Evolutionary conservation across 2,329 filamentous ascomycete species (phyloP).

Genomic region (Verticillium dahliae): DNA sequence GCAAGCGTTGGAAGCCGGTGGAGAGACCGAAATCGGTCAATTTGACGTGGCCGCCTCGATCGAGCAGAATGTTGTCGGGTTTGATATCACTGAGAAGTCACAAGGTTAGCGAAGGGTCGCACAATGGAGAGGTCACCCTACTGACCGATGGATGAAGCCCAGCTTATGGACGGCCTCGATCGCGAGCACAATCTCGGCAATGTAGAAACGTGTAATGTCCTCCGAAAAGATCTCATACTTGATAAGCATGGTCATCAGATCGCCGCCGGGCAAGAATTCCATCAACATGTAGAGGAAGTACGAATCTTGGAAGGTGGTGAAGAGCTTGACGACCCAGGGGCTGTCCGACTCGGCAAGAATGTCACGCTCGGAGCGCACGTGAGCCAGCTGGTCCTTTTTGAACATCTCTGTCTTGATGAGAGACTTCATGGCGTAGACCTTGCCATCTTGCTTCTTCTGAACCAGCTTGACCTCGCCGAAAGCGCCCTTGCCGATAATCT

Average conservation of each 20-base stretch:
- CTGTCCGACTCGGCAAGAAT: conserved; percentile 99
- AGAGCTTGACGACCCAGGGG: conserved; percentile 97
- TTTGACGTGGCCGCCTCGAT: conserved; percentile 94
- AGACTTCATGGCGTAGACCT: conserved; percentile 97
- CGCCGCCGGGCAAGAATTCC: conserved; percentile 97
- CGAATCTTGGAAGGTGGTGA: conserved; percentile 93
- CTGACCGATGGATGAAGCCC: conserved; percentile 95
- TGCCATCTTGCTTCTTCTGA: conserved; percentile 90
- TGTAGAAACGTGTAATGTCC: conserved; percentile 98
- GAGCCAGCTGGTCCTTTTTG: conserved; percentile 96
- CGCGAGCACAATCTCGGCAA: conserved; percentile 96
- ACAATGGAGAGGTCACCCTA: conserved; percentile 10
- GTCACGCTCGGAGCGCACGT: conserved; percentile 95
- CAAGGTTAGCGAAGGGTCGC: conserved; percentile 4
- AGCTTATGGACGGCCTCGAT: conserved; percentile 98
- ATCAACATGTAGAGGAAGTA: conserved; percentile 98
- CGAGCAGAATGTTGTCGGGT: conserved; percentile 95
- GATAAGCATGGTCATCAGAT: conserved; percentile 99
- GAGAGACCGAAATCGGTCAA: conserved; percentile 96
- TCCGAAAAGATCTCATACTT: conserved; percentile 99
- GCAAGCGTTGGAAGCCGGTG: conserved; percentile 94
- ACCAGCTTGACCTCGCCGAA: conserved; percentile 98
- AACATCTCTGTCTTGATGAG: conserved; percentile 99
- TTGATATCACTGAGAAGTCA: conserved; percentile 76
- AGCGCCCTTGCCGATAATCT: conserved; percentile 97